A percentile compares a stretch with the other conserved stretches of the same genome.
Evolutionary conservation across 2,329 filamentous ascomycete genomes (phyloP).

Genomic region (Ambrosiella xylebori): DNA sequence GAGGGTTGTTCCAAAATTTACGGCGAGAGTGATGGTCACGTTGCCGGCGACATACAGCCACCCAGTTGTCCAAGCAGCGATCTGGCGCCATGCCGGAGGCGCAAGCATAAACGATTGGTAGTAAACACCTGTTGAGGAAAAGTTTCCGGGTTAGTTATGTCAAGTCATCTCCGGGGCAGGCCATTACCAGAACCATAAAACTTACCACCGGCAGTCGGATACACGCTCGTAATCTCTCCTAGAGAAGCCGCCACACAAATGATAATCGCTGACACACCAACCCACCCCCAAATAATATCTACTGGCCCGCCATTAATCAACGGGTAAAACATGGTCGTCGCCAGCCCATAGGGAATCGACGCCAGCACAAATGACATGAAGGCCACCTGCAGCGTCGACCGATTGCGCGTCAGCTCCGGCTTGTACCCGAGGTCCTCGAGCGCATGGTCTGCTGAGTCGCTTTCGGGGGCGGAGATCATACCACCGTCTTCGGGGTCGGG

Average conservation of each 20-base stretch:
- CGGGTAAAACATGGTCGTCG: constrained; percentile 53
- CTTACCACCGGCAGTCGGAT: constrained; percentile 53
- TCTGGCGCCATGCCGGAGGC: constrained; percentile 38
- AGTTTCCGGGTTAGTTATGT: neutral
- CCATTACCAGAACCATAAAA: neutral
- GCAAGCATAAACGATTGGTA: constrained; percentile 65
- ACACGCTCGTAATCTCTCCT: constrained; percentile 59
- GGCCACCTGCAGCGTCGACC: constrained; percentile 51
- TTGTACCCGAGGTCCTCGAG: constrained; percentile 50
- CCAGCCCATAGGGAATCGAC: constrained; percentile 56
- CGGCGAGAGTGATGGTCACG: constrained; percentile 67
- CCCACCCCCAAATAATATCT: constrained; percentile 58
- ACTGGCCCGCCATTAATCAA: constrained; percentile 48
- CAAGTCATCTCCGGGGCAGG: neutral
- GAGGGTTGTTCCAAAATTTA: constrained; percentile 63
- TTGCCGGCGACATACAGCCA: constrained; percentile 67
- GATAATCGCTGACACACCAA: constrained; percentile 50
- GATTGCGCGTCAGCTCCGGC: constrained; percentile 44
- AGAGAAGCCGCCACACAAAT: constrained; percentile 53
- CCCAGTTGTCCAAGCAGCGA: constrained; percentile 54
- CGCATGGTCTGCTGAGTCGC: constrained; percentile 36
- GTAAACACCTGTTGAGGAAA: constrained; percentile 36
- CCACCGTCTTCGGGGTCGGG: constrained; percentile 15
- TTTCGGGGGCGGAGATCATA: constrained; percentile 16
- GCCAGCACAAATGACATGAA: constrained; percentile 66